Evolutionary conservation across 1,139 yeast species (phyloP), one percentile per base, ranked within the genome.

Genomic region (Lodderomyces parapsilosis): DNA sequence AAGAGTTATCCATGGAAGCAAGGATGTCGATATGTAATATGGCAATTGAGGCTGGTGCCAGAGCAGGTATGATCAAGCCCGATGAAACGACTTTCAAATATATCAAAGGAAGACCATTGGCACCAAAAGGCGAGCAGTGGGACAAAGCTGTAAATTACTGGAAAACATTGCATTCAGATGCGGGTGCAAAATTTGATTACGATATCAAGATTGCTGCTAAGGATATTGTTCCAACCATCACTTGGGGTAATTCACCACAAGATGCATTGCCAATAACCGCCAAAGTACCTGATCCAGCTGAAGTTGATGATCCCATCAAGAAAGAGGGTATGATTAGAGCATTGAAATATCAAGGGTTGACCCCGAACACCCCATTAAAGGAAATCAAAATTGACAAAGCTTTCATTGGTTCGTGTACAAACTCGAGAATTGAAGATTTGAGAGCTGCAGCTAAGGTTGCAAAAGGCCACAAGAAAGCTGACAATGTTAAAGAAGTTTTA

Each of bases 161-260:
- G 99, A 81, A 77, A 57, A 81, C 97, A 42, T 76, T 93, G 51
- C 80, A 83, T 56, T 76, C 96, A 20, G 99, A 93, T 58, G 86
- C 82, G 46, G 96, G 87, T 54, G 98, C 99, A 33, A 72, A 78
- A 50, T 93, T 90, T 55, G 99, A 93, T 60, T 71, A 80, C 55
- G 96, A 88, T 56, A 85, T 93, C 54, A 75, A 77, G 43, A 87
- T 93, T 59, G 75, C 85, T 53, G 96, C 95, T 39, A 71, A 77
- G 32, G 98, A 91, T 57, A 85, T 93, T 49, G 82, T 86, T 41
- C 99, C 99, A 51, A 93, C 99, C 25, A 90, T 93, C 49, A 93
- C 99, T 15, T 93, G 99, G 99, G 99, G 99, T 74, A 93, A 94
- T 53, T 91, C 98, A 57, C 99, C 99, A 32, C 98, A 93, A 70